Conservation (phyloP, 805 yeast species). For the Babjeviella inositovora region DNA sequence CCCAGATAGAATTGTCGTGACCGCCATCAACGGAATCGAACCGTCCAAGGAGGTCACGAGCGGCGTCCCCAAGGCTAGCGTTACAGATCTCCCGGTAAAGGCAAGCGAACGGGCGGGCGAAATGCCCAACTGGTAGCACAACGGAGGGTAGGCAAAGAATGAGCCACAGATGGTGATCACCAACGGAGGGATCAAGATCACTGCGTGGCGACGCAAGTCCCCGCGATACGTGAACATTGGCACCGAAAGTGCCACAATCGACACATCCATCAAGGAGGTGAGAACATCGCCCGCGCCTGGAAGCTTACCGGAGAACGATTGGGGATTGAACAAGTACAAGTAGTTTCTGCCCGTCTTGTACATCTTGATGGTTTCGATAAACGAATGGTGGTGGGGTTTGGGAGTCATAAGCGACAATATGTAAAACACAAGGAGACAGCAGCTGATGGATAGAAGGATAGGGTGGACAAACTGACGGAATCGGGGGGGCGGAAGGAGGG, state of each 20-base stretch:
- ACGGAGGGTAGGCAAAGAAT: conserved; percentile 55
- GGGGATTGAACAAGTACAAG: conserved; percentile 31
- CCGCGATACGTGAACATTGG: conserved; percentile 65
- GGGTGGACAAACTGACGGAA: conserved; percentile 50
- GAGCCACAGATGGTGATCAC: conserved; percentile 35
- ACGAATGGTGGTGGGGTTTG: conserved; percentile 20
- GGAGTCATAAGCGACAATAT: conserved; percentile 36
- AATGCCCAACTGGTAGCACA: conserved; percentile 52
- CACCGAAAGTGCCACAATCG: conserved; percentile 59
- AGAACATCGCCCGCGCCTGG: conserved; percentile 80
- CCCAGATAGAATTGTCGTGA: conserved; percentile 64
- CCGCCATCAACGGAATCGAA: conserved; percentile 58
- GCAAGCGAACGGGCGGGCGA: conserved; percentile 47
- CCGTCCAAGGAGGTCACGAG: conserved; percentile 53
- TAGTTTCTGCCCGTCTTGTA: conserved; percentile 63
- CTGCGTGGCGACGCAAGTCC: conserved; percentile 44
- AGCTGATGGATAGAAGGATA: conserved; percentile 45
- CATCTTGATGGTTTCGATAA: conserved; percentile 28
- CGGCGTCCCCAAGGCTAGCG: conserved; percentile 70
- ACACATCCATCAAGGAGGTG: conserved; percentile 55
- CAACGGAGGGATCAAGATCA: conserved; percentile 44
- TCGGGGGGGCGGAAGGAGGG: conserved; percentile 25
- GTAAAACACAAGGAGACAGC: conserved; percentile 47
- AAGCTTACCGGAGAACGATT: too few relatives aligned
- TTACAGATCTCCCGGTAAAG: conserved; percentile 65